Conservation (phyloP, 352 stramenopile genomes). For the Phytophthora colocasiae region DNA sequence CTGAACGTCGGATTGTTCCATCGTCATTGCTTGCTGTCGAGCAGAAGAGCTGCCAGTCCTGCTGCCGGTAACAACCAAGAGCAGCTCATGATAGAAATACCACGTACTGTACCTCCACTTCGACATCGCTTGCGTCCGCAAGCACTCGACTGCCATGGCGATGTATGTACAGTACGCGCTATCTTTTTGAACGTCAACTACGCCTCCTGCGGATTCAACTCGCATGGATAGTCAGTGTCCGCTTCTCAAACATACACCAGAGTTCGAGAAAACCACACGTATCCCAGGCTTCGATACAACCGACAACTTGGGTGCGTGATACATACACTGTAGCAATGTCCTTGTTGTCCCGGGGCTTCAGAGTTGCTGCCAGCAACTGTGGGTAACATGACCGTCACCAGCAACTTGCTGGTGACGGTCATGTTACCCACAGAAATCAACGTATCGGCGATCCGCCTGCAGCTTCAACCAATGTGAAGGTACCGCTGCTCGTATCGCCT, state of each 20-base stretch:
- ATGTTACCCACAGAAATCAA: neutral
- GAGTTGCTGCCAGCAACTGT: too few relatives aligned
- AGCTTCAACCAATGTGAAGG: constrained; percentile 22
- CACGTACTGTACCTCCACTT: neutral
- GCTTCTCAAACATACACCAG: too few relatives aligned
- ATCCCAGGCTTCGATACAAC: neutral
- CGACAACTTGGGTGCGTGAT: too few relatives aligned
- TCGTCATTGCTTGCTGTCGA: neutral
- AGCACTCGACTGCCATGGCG: neutral
- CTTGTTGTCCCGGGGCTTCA: neutral
- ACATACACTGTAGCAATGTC: neutral
- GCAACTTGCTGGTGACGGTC: neutral
- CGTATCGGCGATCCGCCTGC: constrained; percentile 3
- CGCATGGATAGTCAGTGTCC: too few relatives aligned
- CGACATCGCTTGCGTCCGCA: neutral
- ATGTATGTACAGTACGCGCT: neutral
- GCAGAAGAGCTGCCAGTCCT: neutral
- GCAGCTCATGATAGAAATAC: too few relatives aligned
- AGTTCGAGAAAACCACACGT: neutral
- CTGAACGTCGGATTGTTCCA: neutral
- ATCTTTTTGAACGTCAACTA: constrained; percentile 3
- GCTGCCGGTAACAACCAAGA: neutral
- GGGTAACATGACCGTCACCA: too few relatives aligned
- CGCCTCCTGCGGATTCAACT: constrained; percentile 4
- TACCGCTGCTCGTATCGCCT: constrained; percentile 11